Conservation (phyloP, 495 filamentous ascomycete species). For the Choiromyces venosus region DNA sequence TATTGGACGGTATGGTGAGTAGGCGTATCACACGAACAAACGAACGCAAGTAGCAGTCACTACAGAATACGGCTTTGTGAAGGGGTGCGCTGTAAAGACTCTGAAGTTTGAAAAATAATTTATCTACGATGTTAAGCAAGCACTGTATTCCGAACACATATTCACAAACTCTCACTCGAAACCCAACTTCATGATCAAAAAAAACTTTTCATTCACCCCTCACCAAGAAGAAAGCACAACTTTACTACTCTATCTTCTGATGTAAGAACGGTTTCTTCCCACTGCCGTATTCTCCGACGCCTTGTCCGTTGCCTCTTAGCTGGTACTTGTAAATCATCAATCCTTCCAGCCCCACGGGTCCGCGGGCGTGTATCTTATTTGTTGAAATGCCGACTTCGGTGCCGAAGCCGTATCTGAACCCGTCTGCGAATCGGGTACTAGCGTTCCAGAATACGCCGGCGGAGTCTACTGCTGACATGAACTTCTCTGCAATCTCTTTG, state of each 20-base stretch:
- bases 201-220: not conserved
- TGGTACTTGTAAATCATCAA: slow-evolving; percentile 96
- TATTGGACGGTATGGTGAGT: too few relatives aligned
- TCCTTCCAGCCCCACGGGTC: slow-evolving; percentile 89
- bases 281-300: slow-evolving; percentile 38
- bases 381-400: slow-evolving; percentile 98
- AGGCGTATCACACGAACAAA: too few relatives aligned
- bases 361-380: slow-evolving; percentile 93
- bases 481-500: slow-evolving; percentile 60
- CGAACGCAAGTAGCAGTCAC: not conserved
- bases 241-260: slow-evolving; percentile 32
- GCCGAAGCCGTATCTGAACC: slow-evolving; percentile 94
- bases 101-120: too few relatives aligned
- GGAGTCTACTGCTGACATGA: slow-evolving; percentile 79
- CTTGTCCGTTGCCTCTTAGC: slow-evolving; percentile 73
- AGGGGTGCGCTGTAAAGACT: not conserved
- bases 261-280: slow-evolving; percentile 40
- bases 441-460: slow-evolving; percentile 97
- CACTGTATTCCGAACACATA: not conserved
- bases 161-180: not conserved
- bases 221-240: not conserved
- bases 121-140: too few relatives aligned
- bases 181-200: not conserved
- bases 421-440: slow-evolving; percentile 88
- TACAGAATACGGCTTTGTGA: not conserved